Base-by-base conservation (phyloP, 148 eudicot species). In the Salicornia ramosissima region DNA sequence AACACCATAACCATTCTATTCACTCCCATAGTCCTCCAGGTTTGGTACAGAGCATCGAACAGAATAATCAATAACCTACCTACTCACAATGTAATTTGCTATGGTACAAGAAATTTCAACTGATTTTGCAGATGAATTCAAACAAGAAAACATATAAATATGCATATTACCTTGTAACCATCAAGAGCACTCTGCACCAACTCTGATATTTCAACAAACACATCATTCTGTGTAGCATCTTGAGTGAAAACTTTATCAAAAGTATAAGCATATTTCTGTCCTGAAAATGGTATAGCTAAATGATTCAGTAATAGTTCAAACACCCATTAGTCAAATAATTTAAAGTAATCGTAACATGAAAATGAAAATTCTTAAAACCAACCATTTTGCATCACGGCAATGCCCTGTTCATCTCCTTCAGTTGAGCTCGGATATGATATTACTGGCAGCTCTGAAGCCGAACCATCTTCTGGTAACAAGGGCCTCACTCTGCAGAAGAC, bases 401-500 rank as follows among this genome's bases (percentile, higher is more conserved):
- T 83, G 13, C 86, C 96, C 45, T 88, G 80, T 45, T 84, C 96
- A 64, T 72, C 70, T 63, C 84, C 81, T 67, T 89, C 89, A 29
- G 51, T 64, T 10, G 86, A 77, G 18, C 79, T 68, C 19, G 40
- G 96, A 63, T 83, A 89, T 40, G 89, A 74, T 75, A 89, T 73
- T 43, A 83, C 83, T 2, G 81, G 51, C 10, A 69, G 65, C 26
- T 87, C 91, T 18, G 80, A 60, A 43, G 71, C 77, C 69, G 82
- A 78, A 55, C 83, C 82, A 77, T 36, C 95, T 68, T 87, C 89
- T 10, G 89, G 91, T 65, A 87, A 76, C 70, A 87, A 26, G 30
- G 96, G 96, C 39, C 96, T 82, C 25, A 85, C 96, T 81, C 96
- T 79, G 30, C 91, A 89, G 68, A 89, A 89, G 10, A 89, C 96